Evolutionary conservation across 352 stramenopile genomes (phyloP).

Genomic region (Phytophthora quininea): DNA sequence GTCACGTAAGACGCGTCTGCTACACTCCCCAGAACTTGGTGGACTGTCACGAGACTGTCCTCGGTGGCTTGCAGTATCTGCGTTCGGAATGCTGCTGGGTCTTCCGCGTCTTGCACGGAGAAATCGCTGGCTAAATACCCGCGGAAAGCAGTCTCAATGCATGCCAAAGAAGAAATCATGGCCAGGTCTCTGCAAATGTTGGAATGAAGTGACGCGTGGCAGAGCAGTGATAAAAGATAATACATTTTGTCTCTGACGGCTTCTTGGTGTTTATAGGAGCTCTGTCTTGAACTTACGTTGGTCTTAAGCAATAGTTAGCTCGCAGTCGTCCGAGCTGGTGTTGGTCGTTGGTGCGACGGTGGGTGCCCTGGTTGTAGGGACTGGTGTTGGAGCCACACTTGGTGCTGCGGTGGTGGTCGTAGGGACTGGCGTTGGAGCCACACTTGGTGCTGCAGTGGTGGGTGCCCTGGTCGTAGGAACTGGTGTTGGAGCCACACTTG

Average conservation of each 20-base stretch:
- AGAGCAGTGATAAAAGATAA: no score
- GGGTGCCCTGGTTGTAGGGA: not conserved
- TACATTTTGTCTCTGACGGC: no score
- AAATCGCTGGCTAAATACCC: constrained; percentile 33
- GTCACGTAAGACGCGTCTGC: constrained; percentile 35
- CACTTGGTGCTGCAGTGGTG: no score
- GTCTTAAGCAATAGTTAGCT: no score
- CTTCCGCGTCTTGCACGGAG: constrained; percentile 40
- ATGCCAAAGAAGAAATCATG: constrained; percentile 1
- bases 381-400: constrained; percentile 8
- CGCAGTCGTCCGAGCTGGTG: no score
- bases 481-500: constrained; percentile 8
- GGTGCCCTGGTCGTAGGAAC: not conserved
- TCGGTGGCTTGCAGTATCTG: constrained; percentile 42
- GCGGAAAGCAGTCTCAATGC: constrained; percentile 22
- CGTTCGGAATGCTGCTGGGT: constrained; percentile 38
- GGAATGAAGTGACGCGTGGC: constrained; percentile 1
- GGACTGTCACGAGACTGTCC: constrained; percentile 2
- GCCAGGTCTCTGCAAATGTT: not conserved
- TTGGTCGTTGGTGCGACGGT: no score
- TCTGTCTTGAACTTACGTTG: no score
- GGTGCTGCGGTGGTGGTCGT: constrained; percentile 1
- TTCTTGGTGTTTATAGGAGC: no score
- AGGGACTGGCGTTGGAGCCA: no score
- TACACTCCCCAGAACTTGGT: constrained; percentile 26